phyloP scores from a whole-genome alignment of 306 rosid species.

The Quercus aquifolioides region DNA sequence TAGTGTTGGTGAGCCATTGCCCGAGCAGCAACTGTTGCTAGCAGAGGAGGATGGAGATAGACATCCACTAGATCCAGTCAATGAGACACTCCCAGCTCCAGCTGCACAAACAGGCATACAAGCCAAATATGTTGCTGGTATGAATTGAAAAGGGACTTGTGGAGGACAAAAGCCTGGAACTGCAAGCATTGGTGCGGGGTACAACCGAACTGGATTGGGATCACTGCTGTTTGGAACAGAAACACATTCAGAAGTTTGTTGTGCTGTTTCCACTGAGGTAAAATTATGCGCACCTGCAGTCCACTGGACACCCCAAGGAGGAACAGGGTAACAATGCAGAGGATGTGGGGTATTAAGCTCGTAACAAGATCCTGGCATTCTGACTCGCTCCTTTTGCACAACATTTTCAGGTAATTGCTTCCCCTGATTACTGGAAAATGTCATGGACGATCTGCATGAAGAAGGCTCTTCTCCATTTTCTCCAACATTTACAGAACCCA shows the following conservation, averaged over 20 bases:
- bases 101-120: constrained; percentile 36
- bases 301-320: constrained; percentile 48
- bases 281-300: constrained; percentile 34
- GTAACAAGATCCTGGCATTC: background rate
- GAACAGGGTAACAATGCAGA: constrained; percentile 39
- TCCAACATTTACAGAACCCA: constrained; percentile 19
- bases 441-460: constrained; percentile 32
- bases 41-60: constrained; percentile 43
- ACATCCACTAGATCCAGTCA: constrained; percentile 37
- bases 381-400: constrained; percentile 6
- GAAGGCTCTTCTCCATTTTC: constrained; percentile 41
- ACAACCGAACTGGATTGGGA: constrained; percentile 41
- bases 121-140: constrained; percentile 46
- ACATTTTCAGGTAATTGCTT: constrained; percentile 29
- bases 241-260: constrained; percentile 18
- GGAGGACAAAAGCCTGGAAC: constrained; percentile 47
- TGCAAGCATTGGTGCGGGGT: constrained; percentile 39
- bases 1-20: constrained; percentile 39
- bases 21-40: constrained; percentile 36
- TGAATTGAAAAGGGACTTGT: constrained; percentile 42
- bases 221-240: constrained; percentile 9
- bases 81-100: constrained; percentile 28
- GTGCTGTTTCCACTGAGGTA: constrained; percentile 24
- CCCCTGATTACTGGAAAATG: constrained; percentile 23
- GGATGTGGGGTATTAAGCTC: constrained; percentile 27